Percentiles rank a stretch among this genome's conserved stretches.
Evolutionary conservation across 164 flowering plant species (phyloP).

Genomic region (Buxus sempervirens): DNA sequence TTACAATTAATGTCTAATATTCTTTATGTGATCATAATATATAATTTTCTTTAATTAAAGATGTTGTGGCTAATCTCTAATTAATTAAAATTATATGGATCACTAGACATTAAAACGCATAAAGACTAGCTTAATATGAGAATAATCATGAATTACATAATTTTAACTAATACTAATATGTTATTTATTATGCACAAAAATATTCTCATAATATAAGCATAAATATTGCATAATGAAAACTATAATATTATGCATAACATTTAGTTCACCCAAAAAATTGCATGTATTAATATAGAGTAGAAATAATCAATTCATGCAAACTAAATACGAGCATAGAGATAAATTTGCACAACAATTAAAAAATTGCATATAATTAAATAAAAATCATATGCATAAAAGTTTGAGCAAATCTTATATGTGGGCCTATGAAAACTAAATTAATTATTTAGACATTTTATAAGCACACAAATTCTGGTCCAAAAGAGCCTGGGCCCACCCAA

Average conservation of each 20-base stretch:
- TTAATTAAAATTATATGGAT: not conserved
- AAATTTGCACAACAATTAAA: not conserved
- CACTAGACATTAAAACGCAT: not conserved
- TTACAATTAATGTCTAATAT: not conserved
- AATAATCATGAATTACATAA: not conserved
- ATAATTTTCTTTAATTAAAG: not conserved
- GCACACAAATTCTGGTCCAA: too few species aligned
- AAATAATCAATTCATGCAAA: too few species aligned
- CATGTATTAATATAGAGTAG: not conserved
- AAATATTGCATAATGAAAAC: too few species aligned
- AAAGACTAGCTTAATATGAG: not conserved
- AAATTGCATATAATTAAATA: not conserved
- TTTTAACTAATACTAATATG: not conserved
- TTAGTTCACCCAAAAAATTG: too few species aligned
- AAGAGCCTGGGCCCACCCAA: too few species aligned
- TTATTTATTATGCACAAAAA: not conserved
- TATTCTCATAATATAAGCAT: not conserved
- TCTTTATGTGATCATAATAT: not conserved
- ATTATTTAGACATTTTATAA: too few species aligned
- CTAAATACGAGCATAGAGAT: too few species aligned
- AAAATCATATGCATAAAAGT: not conserved
- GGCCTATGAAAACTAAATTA: too few species aligned
- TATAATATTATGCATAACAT: too few species aligned
- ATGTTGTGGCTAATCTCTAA: not conserved
- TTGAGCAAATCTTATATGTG: not conserved